Percentiles rank a stretch among this genome's conserved stretches.
Conservation (phyloP, 2,329 filamentous ascomycete genomes). For the Nannizzia gypsea region DNA sequence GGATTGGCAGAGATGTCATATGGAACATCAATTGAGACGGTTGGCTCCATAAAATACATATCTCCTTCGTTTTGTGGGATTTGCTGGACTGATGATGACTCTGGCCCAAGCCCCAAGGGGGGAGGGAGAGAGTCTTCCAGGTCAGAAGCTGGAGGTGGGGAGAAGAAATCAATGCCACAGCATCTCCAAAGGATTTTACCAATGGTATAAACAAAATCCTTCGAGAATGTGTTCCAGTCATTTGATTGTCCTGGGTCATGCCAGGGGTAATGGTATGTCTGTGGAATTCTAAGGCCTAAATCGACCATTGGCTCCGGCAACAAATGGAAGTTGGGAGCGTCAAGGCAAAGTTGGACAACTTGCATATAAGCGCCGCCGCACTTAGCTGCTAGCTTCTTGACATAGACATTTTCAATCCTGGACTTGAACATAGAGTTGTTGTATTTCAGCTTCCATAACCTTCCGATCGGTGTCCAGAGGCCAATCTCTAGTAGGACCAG, state of each 20-base stretch:
- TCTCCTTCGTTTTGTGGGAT: slow-evolving; percentile 12
- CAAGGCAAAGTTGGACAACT: slow-evolving; percentile 50
- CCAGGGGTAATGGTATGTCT: slow-evolving; percentile 33
- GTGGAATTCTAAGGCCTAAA: slow-evolving; percentile 29
- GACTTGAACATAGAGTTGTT: slow-evolving; percentile 50
- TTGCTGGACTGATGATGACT: slow-evolving; percentile 8
- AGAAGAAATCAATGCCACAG: slow-evolving; percentile 32
- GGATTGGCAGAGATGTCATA: slow-evolving; percentile 18
- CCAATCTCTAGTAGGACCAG: slow-evolving; percentile 52
- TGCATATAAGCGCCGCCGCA: slow-evolving; percentile 54
- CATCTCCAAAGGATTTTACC: slow-evolving; percentile 33
- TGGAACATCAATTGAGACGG: slow-evolving; percentile 11
- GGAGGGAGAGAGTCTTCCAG: slow-evolving; percentile 33
- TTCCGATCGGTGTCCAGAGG: slow-evolving; percentile 50
- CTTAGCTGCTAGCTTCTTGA: slow-evolving; percentile 49
- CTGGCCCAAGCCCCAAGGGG: slow-evolving; percentile 26
- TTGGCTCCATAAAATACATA: slow-evolving; percentile 7
- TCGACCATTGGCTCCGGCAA: slow-evolving; percentile 34
- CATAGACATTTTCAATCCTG: slow-evolving; percentile 51
- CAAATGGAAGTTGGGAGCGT: slow-evolving; percentile 42
- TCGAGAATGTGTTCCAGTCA: slow-evolving; percentile 32
- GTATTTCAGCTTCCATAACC: slow-evolving; percentile 55
- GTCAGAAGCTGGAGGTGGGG: slow-evolving; percentile 29
- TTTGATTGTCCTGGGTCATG: slow-evolving; percentile 32
- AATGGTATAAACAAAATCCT: slow-evolving; percentile 35